These are phyloP conservation scores for Ehretia macrophylla DNA, from an alignment of 257 asterid species.

Conservation along the genomic window DNA sequence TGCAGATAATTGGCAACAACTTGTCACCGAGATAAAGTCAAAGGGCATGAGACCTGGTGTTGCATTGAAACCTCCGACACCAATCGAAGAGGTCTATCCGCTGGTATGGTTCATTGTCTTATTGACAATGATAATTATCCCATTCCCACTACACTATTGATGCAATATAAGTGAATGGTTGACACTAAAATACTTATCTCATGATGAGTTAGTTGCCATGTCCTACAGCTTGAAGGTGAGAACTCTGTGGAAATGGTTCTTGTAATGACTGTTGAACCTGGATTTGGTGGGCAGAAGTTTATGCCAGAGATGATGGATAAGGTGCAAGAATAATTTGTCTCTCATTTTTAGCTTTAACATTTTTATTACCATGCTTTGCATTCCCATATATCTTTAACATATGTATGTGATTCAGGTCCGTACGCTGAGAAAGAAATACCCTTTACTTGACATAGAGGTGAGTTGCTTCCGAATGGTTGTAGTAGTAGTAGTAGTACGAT, in stretches of 20 bases:
- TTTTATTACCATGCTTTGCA: neutral
- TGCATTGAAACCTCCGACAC: constrained; percentile 83
- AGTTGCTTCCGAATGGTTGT: constrained; percentile 4
- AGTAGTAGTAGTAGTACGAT: too few species aligned
- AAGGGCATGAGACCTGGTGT: constrained; percentile 89
- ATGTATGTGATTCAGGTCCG: constrained; percentile 45
- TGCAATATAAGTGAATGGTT: neutral
- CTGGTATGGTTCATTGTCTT: constrained; percentile 45
- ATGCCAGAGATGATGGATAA: constrained; percentile 97
- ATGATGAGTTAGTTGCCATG: constrained; percentile 9
- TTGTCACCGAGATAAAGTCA: constrained; percentile 63
- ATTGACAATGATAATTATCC: too few species aligned
- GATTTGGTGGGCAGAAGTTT: constrained; percentile 95
- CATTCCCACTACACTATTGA: too few species aligned
- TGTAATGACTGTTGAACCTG: constrained; percentile 97
- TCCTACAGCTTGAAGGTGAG: constrained; percentile 57
- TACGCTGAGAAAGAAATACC: constrained; percentile 58
- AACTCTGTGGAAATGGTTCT: constrained; percentile 82
- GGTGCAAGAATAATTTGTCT: constrained; percentile 31
- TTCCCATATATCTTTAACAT: neutral
- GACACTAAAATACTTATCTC: too few species aligned
- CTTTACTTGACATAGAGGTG: constrained; percentile 88
- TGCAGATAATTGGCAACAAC: constrained; percentile 90
- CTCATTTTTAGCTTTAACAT: neutral
- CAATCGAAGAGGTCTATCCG: constrained; percentile 80